Base-by-base conservation (phyloP, 2,329 filamentous ascomycete species). In the Xylariaceae sp. region DNA sequence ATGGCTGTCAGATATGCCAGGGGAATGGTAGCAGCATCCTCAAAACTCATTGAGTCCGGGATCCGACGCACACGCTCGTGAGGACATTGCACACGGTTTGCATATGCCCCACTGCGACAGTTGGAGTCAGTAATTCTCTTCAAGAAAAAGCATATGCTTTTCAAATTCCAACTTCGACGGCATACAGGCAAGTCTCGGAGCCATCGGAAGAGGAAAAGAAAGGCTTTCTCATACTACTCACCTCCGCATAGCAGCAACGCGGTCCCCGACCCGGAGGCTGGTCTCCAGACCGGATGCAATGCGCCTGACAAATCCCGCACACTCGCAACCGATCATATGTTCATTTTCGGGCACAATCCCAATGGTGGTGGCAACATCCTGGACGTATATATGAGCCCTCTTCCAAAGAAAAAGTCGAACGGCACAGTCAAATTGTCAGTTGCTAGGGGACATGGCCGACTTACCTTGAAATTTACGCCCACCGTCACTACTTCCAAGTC, bases 391-490 rank as follows among this genome's bases (percentile, higher is more conserved):
- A n/a, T n/a, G n/a, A n/a, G n/a, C n/a, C n/a, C n/a, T n/a, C n/a
- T n/a, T n/a, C n/a, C n/a, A n/a, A n/a, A n/a, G n/a, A n/a, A n/a
- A n/a, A n/a, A n/a, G n/a, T n/a, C n/a, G n/a, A n/a, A n/a, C n/a
- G n/a, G n/a, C n/a, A n/a, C n/a, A n/a, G n/a, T n/a, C n/a, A n/a
- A n/a, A n/a, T n/a, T n/a, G n/a, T 29, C 14, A 29, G 25, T 7
- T 7, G 7, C 25, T 8, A 29, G 25, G 25, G 14, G 14, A 29
- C 25, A 14, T 7, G 8, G 25, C 8, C 14, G 8, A 14, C 25
- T 29, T 29, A 14, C 25, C 17, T 60, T 60, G 50, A 66, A 68
- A 37, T 71, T 71, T 3, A 71, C 42, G 11, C 67, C 69, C 4
- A 55, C 43, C 2, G 67, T 61, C 40, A 53, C 47, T 0, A 63